phyloP scores from a whole-genome alignment of 768 basidiomycete species.

The Plicaturopsis crispa region DNA sequence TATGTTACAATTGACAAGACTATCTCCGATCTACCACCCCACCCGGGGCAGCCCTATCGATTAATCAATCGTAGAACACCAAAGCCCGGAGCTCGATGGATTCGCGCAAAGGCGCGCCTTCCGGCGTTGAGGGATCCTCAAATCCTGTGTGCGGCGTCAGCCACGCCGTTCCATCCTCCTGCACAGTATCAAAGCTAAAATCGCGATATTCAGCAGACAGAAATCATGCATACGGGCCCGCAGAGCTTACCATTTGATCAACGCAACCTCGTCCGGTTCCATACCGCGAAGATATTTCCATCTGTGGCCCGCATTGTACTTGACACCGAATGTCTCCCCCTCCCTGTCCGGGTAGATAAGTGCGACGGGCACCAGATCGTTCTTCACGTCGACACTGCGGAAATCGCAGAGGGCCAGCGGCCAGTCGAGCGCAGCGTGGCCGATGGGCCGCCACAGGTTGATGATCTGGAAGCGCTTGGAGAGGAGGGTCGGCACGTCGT shows the following conservation, averaged over 20 bases:
- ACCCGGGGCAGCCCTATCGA: too few species aligned
- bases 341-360: conserved; percentile 41
- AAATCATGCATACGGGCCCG: conserved; percentile 6
- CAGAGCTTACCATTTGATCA: conserved; percentile 43
- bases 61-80: conserved; percentile 47
- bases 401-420: conserved; percentile 48
- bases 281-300: conserved; percentile 46
- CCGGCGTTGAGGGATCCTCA: conserved; percentile 43
- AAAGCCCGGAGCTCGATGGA: conserved; percentile 58
- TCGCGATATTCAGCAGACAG: conserved; percentile 1
- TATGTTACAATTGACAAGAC: neutral
- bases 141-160: conserved; percentile 64
- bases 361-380: conserved; percentile 36
- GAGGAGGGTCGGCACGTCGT: conserved; percentile 35
- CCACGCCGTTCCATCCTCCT: conserved; percentile 39
- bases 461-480: conserved; percentile 48
- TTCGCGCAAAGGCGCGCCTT: conserved; percentile 39
- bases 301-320: conserved; percentile 35
- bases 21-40: too few species aligned
- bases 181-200: conserved; percentile 30
- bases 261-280: conserved; percentile 38
- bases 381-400: conserved; percentile 30
- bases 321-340: conserved; percentile 44
- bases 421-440: conserved; percentile 37
- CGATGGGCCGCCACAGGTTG: conserved; percentile 55